phyloP scores from a whole-genome alignment of 2,329 filamentous ascomycete species.

The Apiospora malaysiana region DNA sequence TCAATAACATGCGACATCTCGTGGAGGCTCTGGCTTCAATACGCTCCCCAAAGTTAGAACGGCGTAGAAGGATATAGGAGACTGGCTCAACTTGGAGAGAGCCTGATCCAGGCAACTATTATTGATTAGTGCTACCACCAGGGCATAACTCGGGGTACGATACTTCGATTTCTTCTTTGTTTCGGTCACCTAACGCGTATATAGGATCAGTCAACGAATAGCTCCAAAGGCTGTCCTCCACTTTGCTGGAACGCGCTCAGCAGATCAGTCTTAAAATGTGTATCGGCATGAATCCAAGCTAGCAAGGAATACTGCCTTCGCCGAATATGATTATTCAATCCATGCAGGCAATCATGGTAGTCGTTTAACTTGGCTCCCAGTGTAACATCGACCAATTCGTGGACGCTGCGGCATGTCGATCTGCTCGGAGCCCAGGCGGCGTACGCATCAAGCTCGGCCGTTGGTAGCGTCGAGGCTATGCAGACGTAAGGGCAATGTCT shows the following conservation, averaged over 20 bases:
- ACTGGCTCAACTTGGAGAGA: neutral
- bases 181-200: neutral
- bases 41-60: neutral
- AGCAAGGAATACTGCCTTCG: constrained; percentile 6
- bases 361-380: neutral
- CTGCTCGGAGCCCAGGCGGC: neutral
- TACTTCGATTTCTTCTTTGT: neutral
- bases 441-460: neutral
- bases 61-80: constrained; percentile 10
- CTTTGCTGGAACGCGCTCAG: neutral
- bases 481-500: neutral
- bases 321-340: constrained; percentile 5
- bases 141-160: neutral
- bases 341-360: neutral
- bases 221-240: neutral
- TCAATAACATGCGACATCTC: constrained; percentile 2
- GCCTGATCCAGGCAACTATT: neutral
- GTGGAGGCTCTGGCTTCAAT: constrained; percentile 9
- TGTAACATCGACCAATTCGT: neutral
- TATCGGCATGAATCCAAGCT: neutral
- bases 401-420: neutral
- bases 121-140: neutral
- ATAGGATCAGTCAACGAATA: neutral
- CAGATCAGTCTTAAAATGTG: neutral
- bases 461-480: neutral